Evolutionary conservation across 2,329 filamentous ascomycete species (phyloP).

Genomic region (Alternaria gansuensis): DNA sequence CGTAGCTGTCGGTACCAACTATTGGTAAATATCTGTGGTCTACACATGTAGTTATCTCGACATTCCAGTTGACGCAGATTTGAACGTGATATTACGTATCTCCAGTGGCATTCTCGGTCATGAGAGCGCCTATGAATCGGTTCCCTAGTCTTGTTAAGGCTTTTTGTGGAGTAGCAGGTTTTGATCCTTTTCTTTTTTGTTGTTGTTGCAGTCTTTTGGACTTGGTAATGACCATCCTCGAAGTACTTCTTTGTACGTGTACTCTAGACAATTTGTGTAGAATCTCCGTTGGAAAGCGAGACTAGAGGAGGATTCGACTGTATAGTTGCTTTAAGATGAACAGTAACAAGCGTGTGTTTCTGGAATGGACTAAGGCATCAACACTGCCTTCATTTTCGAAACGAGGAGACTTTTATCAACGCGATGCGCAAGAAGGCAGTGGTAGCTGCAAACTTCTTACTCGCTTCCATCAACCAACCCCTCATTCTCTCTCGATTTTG

Average conservation of each 20-base stretch:
- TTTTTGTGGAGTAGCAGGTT: not conserved
- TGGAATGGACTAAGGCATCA: too few relatives aligned
- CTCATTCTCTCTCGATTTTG: conserved; percentile 22
- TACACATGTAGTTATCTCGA: too few relatives aligned
- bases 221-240: not conserved
- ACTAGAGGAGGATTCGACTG: not conserved
- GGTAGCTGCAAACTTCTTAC: not conserved
- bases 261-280: not conserved
- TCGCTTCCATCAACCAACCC: conserved; percentile 5
- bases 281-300: not conserved
- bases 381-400: too few relatives aligned
- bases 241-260: not conserved
- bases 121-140: not conserved
- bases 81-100: not conserved
- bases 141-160: not conserved
- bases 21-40: too few relatives aligned
- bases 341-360: too few relatives aligned
- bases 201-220: not conserved
- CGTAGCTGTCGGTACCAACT: too few relatives aligned
- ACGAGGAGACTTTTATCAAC: too few relatives aligned
- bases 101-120: not conserved
- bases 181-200: not conserved
- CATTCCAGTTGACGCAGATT: not conserved
- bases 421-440: too few relatives aligned
- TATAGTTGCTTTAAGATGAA: too few relatives aligned